Base-by-base conservation (phyloP, 805 yeast genomes). In the Hemisphaericaspora nanyangensis region DNA sequence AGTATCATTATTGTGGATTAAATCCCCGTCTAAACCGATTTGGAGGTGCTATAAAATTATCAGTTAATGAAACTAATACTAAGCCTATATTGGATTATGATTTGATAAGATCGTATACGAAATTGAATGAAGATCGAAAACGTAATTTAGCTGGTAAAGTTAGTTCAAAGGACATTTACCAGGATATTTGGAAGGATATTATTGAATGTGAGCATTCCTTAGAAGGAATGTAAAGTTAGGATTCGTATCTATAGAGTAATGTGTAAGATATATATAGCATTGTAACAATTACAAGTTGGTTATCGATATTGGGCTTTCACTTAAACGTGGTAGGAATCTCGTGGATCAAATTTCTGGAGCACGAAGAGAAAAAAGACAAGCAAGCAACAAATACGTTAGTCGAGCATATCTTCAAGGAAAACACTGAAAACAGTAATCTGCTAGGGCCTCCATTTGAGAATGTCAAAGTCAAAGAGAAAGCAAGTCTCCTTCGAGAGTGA, bases 11-110 rank as follows among this genome's bases (percentile, higher is more conserved):
- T 41, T 81, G 85, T 36, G 96, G 97, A 0, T 64, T 93, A 47
- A 93, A 91, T 55, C 95, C 96, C 3, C 72, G 76, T 45, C 65
- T 78, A 70, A 82, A 82, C 49, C 61, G 86, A 29, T 58, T 76
- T 37, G 71, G 68, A 11, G 74, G 74, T 3, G 44, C 64, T n/a
- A 46, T 61, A 20, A 30, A 37, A 19, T 30, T 31, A 4, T 47
- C 61, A 2, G 61, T 52, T 38, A 56, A 64, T 12, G 65, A 63
- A 15, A 46, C 63, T 24, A 70, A 74, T 12, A 63, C 71, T 37
- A 77, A 85, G 48, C 89, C 89, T 0, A 63, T 84, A 38, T 68
- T 85, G 38, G 91, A 85, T 49, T 75, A 73, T 46, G 79, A 75
- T 30, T 63, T 83, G 35, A 67, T 85, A 34, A 68, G 65, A 42